Conservation (phyloP, 2,329 filamentous ascomycete genomes). For the Elsinoe perseae region DNA sequence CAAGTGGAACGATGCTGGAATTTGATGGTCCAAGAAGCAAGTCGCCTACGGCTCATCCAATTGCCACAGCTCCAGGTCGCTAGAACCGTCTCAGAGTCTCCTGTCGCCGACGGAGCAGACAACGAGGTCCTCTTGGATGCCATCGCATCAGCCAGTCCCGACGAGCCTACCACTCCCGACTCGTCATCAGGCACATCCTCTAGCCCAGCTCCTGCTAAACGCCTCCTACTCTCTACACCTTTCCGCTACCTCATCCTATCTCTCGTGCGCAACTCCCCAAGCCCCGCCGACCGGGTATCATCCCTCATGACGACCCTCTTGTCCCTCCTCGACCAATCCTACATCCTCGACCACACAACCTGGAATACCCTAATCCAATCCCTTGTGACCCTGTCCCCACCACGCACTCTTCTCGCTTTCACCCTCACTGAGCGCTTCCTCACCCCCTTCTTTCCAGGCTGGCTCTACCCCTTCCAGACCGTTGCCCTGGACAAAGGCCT, state of each 20-base stretch:
- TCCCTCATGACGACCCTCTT: slow-evolving; percentile 40
- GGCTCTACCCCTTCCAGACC: slow-evolving; percentile 37
- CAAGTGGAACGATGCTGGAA: slow-evolving; percentile 62
- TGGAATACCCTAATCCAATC: slow-evolving; percentile 72
- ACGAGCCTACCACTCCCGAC: not conserved
- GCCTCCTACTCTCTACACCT: slow-evolving; percentile 43
- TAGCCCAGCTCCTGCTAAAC: slow-evolving; percentile 30
- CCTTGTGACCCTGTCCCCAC: slow-evolving; percentile 49
- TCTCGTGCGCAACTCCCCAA: slow-evolving; percentile 37
- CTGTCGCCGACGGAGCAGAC: slow-evolving; percentile 1
- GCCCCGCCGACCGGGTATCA: slow-evolving; percentile 31
- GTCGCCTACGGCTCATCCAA: slow-evolving; percentile 25
- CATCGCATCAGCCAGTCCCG: not conserved
- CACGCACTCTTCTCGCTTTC: slow-evolving; percentile 60
- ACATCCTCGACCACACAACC: slow-evolving; percentile 63
- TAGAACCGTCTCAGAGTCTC: not conserved
- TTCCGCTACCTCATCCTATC: slow-evolving; percentile 47
- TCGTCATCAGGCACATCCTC: not conserved
- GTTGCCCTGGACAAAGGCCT: slow-evolving; percentile 27
- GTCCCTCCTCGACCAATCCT: slow-evolving; percentile 58
- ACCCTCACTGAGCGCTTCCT: slow-evolving; percentile 65
- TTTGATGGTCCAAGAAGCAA: slow-evolving; percentile 48
- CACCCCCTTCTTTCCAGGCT: slow-evolving; percentile 72
- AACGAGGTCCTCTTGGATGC: not conserved
- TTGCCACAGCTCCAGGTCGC: not conserved